These are phyloP conservation scores for Phytophthora sp. DNA, from an alignment of 352 stramenopile species.

Conservation along the genomic window DNA sequence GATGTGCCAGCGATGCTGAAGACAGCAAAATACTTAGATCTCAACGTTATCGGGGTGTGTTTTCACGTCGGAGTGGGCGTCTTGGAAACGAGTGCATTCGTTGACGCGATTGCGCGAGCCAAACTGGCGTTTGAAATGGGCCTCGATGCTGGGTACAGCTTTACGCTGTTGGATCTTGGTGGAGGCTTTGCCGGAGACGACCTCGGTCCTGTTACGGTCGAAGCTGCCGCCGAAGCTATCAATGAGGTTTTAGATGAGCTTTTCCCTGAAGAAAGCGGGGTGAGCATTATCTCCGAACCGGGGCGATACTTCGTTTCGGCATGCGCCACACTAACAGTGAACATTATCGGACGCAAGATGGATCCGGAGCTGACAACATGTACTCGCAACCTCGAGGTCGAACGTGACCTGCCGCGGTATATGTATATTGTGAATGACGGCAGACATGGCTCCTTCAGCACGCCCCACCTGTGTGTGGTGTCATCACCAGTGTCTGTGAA, in stretches of 20 bases:
- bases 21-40: conserved; percentile 54
- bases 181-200: conserved; percentile 82
- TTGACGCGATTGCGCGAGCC: conserved; percentile 75
- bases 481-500: conserved; percentile 19
- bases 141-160: conserved; percentile 52
- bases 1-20: conserved; percentile 67
- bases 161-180: conserved; percentile 88
- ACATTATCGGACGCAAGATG: conserved; percentile 65
- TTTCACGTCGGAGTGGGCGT: conserved; percentile 92
- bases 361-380: conserved; percentile 35
- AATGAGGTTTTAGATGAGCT: conserved; percentile 47
- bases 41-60: conserved; percentile 83
- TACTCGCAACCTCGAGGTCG: neutral
- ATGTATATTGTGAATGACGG: conserved; percentile 68
- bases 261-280: conserved; percentile 45
- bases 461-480: conserved; percentile 46
- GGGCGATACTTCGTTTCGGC: conserved; percentile 86
- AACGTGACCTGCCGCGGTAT: conserved; percentile 39
- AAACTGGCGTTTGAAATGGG: conserved; percentile 74
- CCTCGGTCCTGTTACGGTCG: conserved; percentile 48
- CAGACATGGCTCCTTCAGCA: conserved; percentile 52
- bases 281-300: conserved; percentile 90
- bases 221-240: conserved; percentile 46
- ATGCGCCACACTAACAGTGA: conserved; percentile 76
- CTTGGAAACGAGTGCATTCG: conserved; percentile 70